Base-by-base conservation (phyloP, 768 basidiomycete genomes). In the Lentinula aciculospora region DNA sequence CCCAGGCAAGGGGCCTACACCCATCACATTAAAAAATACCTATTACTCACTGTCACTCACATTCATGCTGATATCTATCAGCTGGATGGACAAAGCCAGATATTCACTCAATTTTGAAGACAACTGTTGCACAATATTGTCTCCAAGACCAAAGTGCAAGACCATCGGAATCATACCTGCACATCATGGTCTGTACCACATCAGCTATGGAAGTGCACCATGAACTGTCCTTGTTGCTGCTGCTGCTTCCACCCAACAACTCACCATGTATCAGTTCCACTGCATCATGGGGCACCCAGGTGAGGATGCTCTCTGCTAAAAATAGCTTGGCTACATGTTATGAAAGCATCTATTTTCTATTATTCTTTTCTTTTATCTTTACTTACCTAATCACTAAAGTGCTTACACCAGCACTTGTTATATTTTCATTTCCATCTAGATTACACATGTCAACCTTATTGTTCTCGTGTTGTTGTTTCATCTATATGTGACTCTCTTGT, bases 41-140 rank as follows among this genome's bases (percentile, higher is more conserved):
- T 65, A 62, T 37, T 71, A 68, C 54, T 63, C 64, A 27, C 68
- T 70, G 12, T 32, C 63, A 8, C 58, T 72, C 60, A 62, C 65
- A 0, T 69, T 64, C 42, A 71, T 68, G 13, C 66, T 72, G 19
- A 58, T 72, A 12, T 72, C 67, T 1, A 60, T 67, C 13, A 57
- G 60, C 28, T 56, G 60, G 27, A 58, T 72, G 25, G 61, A 62
- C 45, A 8, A 45, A 5, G 56, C 62, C 2, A 61, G 67, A 6
- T 64, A 61, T 49, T 28, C 31, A 37, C 13, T 64, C 12, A 23
- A n/a, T 29, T 61, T 67, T 25, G 55, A 62, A 17, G 58, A 60
- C 29, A 54, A 19, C 0, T 40, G 10, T 8, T 65, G 61, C 53
- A 48, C 27, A 15, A 62, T 66, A 25, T 58, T 40, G 25, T 57